A percentile compares a stretch with the other conserved stretches of the same genome.
These are phyloP conservation scores for Selaginella tamariscina DNA, from an alignment of 75 land plant genomes.

Conservation along the genomic window DNA sequence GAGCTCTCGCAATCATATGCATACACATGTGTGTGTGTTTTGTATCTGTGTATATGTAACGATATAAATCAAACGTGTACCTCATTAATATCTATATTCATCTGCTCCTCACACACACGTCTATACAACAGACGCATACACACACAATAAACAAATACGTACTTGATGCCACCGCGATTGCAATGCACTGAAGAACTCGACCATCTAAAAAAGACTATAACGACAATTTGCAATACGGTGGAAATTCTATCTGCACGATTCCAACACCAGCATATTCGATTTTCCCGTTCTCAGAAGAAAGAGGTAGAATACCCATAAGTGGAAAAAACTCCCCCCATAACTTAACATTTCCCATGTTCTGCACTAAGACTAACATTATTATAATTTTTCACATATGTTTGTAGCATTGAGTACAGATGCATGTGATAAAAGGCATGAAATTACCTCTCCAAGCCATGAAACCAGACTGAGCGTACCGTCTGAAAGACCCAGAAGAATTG, in stretches of 20 bases:
- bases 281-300: constrained; percentile 16
- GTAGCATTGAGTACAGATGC: neutral
- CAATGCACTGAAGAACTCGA: constrained; percentile 43
- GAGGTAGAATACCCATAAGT: neutral
- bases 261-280: constrained; percentile 10
- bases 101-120: too few species aligned
- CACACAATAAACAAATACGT: too few species aligned
- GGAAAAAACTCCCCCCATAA: constrained; percentile 1
- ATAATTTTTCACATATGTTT: neutral
- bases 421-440: neutral
- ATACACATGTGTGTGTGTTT: too few species aligned
- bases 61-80: too few species aligned
- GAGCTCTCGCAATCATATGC: too few species aligned
- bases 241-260: constrained; percentile 47
- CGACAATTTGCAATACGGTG: constrained; percentile 38
- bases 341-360: neutral
- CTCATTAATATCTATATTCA: too few species aligned
- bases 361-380: neutral
- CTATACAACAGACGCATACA: too few species aligned
- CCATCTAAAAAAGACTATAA: constrained; percentile 64
- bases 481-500: constrained; percentile 65
- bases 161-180: too few species aligned
- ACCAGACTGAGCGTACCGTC: constrained; percentile 52
- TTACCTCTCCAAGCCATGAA: constrained; percentile 95
- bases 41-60: too few species aligned